Evolutionary conservation across 2,329 filamentous ascomycete genomes (phyloP), one percentile per base, ranked within the genome.

Genomic region (Magnaporthiopsis rhizophila): DNA sequence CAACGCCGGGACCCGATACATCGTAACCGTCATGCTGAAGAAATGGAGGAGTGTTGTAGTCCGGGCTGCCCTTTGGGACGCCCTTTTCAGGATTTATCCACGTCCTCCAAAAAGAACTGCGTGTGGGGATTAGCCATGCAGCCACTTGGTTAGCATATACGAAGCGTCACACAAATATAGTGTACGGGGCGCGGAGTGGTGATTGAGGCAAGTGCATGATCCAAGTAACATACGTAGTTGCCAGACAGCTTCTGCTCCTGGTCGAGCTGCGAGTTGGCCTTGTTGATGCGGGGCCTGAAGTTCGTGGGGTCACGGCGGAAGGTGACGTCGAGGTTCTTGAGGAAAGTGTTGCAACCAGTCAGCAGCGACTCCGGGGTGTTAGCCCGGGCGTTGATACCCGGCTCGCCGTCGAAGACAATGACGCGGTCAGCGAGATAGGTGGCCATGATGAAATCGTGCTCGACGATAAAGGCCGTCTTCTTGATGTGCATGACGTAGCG

Each of bases 401-500:
- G 95, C 80, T 96, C 75, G 71, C 96, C 95, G 74, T 98, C 95
- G 73, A 99, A 99, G 73, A 99, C 95, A 73, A 99, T 99, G 77
- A 99, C 95, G 70, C 95, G 91, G 74, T 99, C 96, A 59, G 95
- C 86, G 63, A 87, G 81, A 70, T 81, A 80, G 3, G 78, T 87
- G 59, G 85, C 86, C 93, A 98, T 97, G 81, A 98, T 97, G 82
- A 99, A 98, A 85, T 99, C 95, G 89, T 99, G 95, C 87, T 99
- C 95, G 76, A 99, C 94, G 70, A 99, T 88, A 77, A 99, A 99
- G 62, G 95, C 95, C 0, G 95, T 99, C 87, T 98, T 98, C 88
- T 98, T 98, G 72, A 92, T 89, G 83, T 99, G 94, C 95, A 99
- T 99, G 79, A 99, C 99, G 85, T 96, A 99, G 70, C 95, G 90